phyloP scores from a whole-genome alignment of 1,284 basidiomycete species.

The Pyrrhoderma noxium region DNA sequence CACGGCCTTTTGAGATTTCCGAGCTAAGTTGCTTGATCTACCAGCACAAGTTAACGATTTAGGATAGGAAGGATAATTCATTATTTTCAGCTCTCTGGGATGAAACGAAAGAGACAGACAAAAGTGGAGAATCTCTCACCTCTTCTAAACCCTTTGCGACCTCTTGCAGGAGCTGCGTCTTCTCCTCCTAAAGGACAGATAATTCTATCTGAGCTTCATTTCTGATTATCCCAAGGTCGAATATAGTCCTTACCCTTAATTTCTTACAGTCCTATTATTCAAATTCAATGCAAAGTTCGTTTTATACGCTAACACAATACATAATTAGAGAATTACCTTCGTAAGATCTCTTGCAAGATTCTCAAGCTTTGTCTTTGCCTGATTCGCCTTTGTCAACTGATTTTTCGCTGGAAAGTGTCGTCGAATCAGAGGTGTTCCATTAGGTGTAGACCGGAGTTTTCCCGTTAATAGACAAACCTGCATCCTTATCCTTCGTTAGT shows the following conservation, averaged over 20 bases:
- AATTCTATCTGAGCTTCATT: not conserved
- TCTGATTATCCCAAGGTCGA: not conserved
- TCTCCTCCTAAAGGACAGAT: slow-evolving; percentile 57
- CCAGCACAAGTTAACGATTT: too few relatives aligned
- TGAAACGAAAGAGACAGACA: too few relatives aligned
- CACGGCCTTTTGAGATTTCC: slow-evolving; percentile 67
- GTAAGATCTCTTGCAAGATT: slow-evolving; percentile 77
- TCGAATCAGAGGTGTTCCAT: not conserved
- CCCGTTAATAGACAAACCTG: slow-evolving; percentile 42
- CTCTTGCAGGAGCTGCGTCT: slow-evolving; percentile 64
- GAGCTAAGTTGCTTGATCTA: slow-evolving; percentile 71
- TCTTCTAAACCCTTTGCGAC: slow-evolving; percentile 80
- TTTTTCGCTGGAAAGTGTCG: slow-evolving; percentile 51
- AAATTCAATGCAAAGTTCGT: slow-evolving; percentile 7
- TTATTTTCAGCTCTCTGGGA: too few relatives aligned
- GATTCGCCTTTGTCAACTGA: slow-evolving; percentile 76
- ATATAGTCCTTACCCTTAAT: slow-evolving; percentile 49
- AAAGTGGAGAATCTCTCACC: slow-evolving; percentile 32
- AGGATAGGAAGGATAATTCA: slow-evolving; percentile 12
- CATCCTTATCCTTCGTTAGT: slow-evolving; percentile 77
- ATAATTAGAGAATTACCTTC: slow-evolving; percentile 44
- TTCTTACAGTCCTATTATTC: slow-evolving; percentile 82
- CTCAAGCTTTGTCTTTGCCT: slow-evolving; percentile 82
- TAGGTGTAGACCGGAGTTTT: slow-evolving; percentile 13
- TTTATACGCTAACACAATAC: not conserved